A percentile compares a stretch with the other conserved stretches of the same genome.
These are phyloP conservation scores for Rhamnella rubrinervis DNA, from an alignment of 331 rosid genomes.

Conservation along the genomic window DNA sequence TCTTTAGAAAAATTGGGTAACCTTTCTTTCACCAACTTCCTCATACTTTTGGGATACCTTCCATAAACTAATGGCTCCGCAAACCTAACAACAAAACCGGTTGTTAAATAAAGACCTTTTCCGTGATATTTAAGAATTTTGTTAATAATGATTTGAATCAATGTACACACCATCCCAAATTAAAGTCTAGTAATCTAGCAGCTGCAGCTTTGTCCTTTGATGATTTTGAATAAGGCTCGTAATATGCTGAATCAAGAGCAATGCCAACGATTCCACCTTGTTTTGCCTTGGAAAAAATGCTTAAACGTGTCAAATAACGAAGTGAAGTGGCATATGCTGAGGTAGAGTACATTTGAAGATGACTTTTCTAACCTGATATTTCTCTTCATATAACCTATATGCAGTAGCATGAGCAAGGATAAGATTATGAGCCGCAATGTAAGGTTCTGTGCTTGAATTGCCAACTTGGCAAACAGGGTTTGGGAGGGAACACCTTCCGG, in stretches of 20 bases:
- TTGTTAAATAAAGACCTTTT: no score
- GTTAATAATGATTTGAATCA: background rate
- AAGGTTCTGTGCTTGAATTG: conserved; percentile 20
- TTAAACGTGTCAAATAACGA: background rate
- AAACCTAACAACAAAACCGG: background rate
- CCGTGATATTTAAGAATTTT: no score
- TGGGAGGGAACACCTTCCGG: conserved; percentile 20
- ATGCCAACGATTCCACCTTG: conserved; percentile 22
- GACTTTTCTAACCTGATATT: conserved; percentile 10
- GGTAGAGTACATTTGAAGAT: background rate
- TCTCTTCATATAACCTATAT: conserved; percentile 1
- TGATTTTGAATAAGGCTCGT: conserved; percentile 16
- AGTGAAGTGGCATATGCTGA: no score
- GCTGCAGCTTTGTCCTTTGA: conserved; percentile 19
- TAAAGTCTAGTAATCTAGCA: conserved; percentile 19
- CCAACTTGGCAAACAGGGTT: background rate
- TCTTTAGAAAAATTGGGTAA: conserved; percentile 8
- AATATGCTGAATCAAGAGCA: background rate
- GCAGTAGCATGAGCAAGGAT: conserved; percentile 15
- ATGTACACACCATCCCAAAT: conserved; percentile 16
- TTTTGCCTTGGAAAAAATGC: background rate
- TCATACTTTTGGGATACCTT: conserved; percentile 23
- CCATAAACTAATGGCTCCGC: conserved; percentile 26
- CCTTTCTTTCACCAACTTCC: conserved; percentile 14
- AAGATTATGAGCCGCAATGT: conserved; percentile 13